A percentile compares a stretch with the other conserved stretches of the same genome.
These are phyloP conservation scores for Backusella liffmaniae DNA, from an alignment of 192 early-diverging fungal species.

Conservation along the genomic window DNA sequence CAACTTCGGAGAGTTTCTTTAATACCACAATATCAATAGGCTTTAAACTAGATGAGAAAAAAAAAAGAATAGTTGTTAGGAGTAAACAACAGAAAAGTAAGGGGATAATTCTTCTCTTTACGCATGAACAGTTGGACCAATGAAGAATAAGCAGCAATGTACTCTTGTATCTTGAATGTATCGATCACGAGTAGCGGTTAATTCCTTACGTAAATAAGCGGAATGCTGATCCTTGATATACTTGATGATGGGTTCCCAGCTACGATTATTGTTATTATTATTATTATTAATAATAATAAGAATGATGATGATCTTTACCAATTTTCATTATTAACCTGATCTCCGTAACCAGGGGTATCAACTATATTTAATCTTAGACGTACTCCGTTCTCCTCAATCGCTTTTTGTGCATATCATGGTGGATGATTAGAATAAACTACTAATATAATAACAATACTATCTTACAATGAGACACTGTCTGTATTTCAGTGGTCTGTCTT, in stretches of 20 bases:
- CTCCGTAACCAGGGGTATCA: constrained; percentile 96
- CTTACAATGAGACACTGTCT: constrained; percentile 82
- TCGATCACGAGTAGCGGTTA: constrained; percentile 80
- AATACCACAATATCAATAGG: constrained; percentile 85
- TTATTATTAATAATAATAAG: constrained; percentile 74
- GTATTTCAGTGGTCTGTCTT: constrained; percentile 94
- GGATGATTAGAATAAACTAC: background rate
- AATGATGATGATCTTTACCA: constrained; percentile 70
- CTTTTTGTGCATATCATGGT: constrained; percentile 37
- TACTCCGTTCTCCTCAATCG: constrained; percentile 94
- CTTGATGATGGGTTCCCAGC: constrained; percentile 96
- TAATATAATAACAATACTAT: background rate
- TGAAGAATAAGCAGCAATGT: constrained; percentile 94
- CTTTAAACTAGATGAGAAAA: constrained; percentile 57
- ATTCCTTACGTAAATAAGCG: constrained; percentile 89
- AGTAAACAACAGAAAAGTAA: constrained; percentile 16
- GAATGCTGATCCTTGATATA: constrained; percentile 99
- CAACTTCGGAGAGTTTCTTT: constrained; percentile 78
- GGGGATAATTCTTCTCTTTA: constrained; percentile 40
- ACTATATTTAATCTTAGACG: constrained; percentile 91
- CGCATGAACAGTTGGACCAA: constrained; percentile 93
- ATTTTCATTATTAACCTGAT: constrained; percentile 98
- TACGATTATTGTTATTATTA: constrained; percentile 18
- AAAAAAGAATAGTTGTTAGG: background rate
- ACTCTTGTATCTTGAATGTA: constrained; percentile 93